phyloP scores from a whole-genome alignment of 108 stramenopile genomes.

The Fragilariopsis cylindrus region DNA sequence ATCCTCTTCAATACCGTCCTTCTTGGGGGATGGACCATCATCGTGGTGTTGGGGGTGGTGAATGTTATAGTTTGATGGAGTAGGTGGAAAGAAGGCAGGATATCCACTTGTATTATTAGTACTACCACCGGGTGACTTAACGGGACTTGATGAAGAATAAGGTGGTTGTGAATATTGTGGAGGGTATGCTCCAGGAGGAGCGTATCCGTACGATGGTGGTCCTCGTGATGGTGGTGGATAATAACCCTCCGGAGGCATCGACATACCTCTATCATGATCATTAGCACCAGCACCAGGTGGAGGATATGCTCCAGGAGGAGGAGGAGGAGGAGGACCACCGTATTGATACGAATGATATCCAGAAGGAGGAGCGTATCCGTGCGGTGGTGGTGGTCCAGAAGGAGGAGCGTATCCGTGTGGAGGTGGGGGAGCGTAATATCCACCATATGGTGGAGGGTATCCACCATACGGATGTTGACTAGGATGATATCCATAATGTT shows the following conservation, averaged over 20 bases:
- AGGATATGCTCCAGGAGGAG: not conserved
- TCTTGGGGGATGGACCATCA: not conserved
- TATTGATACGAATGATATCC: not conserved
- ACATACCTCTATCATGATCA: too few relatives aligned
- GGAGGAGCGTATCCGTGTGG: not conserved
- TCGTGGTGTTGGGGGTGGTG: not conserved
- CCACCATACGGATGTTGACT: not conserved
- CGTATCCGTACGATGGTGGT: not conserved
- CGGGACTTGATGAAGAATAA: not conserved
- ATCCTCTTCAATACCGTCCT: not conserved
- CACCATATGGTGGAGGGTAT: constrained; percentile 2
- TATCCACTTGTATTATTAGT: not conserved
- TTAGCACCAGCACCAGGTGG: not conserved
- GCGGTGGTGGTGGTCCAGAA: not conserved
- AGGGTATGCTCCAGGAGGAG: constrained; percentile 3
- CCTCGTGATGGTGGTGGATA: not conserved
- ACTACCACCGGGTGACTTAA: not conserved
- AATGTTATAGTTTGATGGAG: not conserved
- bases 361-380: constrained; percentile 7
- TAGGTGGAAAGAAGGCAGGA: not conserved
- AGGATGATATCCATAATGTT: constrained; percentile 8
- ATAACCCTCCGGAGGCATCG: too few relatives aligned
- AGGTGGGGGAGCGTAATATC: not conserved
- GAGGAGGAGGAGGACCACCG: constrained; percentile 7
- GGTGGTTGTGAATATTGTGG: not conserved